Percentiles rank a stretch among this genome's conserved stretches.
These are phyloP conservation scores for Salvia rosmarinus DNA, from an alignment of 257 asterid species.

Conservation along the genomic window DNA sequence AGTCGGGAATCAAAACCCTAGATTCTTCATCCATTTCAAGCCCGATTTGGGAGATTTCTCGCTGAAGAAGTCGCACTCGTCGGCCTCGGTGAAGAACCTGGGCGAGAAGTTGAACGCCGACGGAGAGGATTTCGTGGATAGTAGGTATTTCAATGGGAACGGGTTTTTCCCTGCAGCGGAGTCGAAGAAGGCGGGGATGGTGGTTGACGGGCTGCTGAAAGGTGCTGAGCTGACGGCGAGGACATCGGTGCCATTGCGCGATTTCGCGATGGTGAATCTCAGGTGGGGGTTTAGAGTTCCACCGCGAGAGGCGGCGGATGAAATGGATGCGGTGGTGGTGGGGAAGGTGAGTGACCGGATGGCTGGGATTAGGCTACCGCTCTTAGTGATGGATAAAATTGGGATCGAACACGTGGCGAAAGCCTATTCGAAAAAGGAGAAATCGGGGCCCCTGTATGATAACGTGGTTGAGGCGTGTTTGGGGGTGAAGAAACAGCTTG, in stretches of 20 bases:
- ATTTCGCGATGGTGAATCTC: slow-evolving; percentile 61
- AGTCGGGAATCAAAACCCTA: slow-evolving; percentile 70
- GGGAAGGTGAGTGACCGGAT: slow-evolving; percentile 44
- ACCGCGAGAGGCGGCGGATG: slow-evolving; percentile 46
- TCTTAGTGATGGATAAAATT: slow-evolving; percentile 84
- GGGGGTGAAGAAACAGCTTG: slow-evolving; percentile 80
- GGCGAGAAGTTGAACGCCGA: slow-evolving; percentile 37
- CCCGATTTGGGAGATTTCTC: slow-evolving; percentile 85
- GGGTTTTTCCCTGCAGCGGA: slow-evolving; percentile 52
- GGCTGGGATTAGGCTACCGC: slow-evolving; percentile 57
- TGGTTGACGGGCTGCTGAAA: slow-evolving; percentile 51
- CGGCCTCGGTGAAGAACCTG: slow-evolving; percentile 41
- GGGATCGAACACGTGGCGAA: slow-evolving; percentile 71
- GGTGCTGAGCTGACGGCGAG: slow-evolving; percentile 69
- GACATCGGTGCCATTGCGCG: slow-evolving; percentile 65
- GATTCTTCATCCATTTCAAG: slow-evolving; percentile 79
- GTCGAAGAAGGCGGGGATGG: slow-evolving; percentile 55
- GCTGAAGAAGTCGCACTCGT: slow-evolving; percentile 65
- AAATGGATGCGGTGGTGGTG: slow-evolving; percentile 57
- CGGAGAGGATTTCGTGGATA: slow-evolving; percentile 36
- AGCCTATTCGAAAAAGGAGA: slow-evolving; percentile 38
- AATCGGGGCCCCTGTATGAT: slow-evolving; percentile 40
- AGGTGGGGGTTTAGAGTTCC: slow-evolving; percentile 93
- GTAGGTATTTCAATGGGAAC: slow-evolving; percentile 24
- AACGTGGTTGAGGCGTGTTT: slow-evolving; percentile 64